Evolutionary conservation across 441 rosid species (phyloP).

Genomic region (Metrosideros polymorpha): DNA sequence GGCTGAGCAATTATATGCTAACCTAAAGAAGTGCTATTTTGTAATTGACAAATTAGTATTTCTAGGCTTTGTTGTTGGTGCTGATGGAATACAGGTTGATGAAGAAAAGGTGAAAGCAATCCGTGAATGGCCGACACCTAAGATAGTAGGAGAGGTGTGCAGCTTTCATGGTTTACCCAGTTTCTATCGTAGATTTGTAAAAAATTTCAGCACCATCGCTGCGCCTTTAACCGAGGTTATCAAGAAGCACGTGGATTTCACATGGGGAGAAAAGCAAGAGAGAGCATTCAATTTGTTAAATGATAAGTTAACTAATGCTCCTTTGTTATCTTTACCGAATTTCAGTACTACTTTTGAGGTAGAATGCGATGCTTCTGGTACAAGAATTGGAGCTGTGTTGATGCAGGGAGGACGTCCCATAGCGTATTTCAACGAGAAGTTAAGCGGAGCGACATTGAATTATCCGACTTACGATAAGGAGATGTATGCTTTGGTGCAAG

Average conservation of each 20-base stretch:
- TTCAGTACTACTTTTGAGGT: background rate
- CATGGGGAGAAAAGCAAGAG: background rate
- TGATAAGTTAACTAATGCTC: background rate
- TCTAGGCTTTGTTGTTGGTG: background rate
- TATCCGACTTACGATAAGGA: background rate
- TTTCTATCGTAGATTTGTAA: background rate
- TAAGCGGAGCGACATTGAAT: background rate
- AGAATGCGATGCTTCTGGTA: background rate
- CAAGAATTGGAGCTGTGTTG: background rate
- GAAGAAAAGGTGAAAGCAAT: background rate
- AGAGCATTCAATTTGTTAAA: background rate
- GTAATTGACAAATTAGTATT: background rate
- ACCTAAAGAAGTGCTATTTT: background rate
- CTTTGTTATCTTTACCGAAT: background rate
- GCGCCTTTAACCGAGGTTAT: background rate
- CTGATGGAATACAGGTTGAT: background rate
- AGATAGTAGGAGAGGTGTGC: background rate
- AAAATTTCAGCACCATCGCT: background rate
- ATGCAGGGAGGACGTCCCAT: background rate
- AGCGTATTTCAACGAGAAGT: background rate
- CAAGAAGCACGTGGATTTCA: background rate
- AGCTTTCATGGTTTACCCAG: background rate
- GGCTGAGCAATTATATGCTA: background rate
- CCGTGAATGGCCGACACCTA: background rate
- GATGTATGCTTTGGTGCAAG: background rate